Conservation (phyloP, 1,284 basidiomycete genomes). For the Cryptococcus sp. region DNA sequence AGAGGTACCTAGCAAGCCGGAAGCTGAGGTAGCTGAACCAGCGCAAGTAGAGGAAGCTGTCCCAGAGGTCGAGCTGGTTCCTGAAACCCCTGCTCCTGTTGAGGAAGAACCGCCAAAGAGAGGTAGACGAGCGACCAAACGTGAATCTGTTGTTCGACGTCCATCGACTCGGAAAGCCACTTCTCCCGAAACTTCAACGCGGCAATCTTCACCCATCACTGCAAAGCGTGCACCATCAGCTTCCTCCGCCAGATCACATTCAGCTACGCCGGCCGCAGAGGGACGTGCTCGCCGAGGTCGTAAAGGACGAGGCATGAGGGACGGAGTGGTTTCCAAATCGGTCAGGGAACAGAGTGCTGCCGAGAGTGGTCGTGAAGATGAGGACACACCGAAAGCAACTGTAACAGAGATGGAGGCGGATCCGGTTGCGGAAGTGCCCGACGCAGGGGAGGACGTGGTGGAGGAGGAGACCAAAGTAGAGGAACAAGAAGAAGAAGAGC, state of each 20-base stretch:
- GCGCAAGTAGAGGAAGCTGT: not conserved
- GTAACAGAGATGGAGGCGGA: slow-evolving; percentile 5
- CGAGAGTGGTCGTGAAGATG: slow-evolving; percentile 25
- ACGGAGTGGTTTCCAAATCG: slow-evolving; percentile 33
- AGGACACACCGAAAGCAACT: slow-evolving; percentile 5
- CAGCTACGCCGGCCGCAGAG: slow-evolving; percentile 16
- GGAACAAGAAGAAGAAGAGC: slow-evolving; percentile 3
- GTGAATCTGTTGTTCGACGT: slow-evolving; percentile 4
- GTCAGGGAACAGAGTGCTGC: slow-evolving; percentile 29
- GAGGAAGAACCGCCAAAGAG: slow-evolving; percentile 12
- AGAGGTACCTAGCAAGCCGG: slow-evolving; percentile 4
- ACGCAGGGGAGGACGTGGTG: slow-evolving; percentile 21
- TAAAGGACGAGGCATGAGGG: slow-evolving; percentile 21
- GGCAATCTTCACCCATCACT: slow-evolving; percentile 22
- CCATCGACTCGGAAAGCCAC: slow-evolving; percentile 5
- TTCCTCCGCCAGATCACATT: slow-evolving; percentile 19
- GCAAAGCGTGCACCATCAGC: slow-evolving; percentile 30
- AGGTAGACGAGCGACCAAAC: slow-evolving; percentile 19
- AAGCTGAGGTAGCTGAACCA: slow-evolving; percentile 7
- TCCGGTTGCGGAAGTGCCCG: slow-evolving; percentile 15
- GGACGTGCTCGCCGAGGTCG: slow-evolving; percentile 8
- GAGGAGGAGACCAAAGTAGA: slow-evolving; percentile 18
- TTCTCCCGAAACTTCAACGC: slow-evolving; percentile 15
- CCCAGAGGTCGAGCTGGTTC: not conserved
- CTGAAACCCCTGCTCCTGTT: not conserved